These are phyloP conservation scores for Plenodomus biglobosus DNA, from an alignment of 2,329 filamentous ascomycete genomes.

Conservation along the genomic window DNA sequence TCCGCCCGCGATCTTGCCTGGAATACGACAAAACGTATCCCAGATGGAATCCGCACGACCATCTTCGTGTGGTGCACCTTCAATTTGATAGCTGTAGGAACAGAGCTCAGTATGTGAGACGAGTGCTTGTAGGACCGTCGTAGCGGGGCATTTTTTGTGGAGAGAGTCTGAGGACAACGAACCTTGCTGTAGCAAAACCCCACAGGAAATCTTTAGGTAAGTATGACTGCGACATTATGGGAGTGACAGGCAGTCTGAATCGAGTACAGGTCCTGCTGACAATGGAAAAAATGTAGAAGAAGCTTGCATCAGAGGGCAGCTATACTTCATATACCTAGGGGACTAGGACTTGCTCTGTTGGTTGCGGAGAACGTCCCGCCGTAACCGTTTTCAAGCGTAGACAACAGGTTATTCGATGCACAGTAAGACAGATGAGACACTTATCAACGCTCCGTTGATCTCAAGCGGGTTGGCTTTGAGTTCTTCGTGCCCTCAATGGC, in stretches of 20 bases:
- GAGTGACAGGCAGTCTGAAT: slow-evolving; percentile 4
- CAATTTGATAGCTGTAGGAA: slow-evolving; percentile 75
- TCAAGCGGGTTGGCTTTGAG: slow-evolving; percentile 18
- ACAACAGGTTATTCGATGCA: slow-evolving; percentile 28
- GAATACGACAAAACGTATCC: slow-evolving; percentile 82
- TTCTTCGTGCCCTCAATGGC: slow-evolving; percentile 26
- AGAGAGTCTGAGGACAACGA: slow-evolving; percentile 25
- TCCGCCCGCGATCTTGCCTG: slow-evolving; percentile 80
- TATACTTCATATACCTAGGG: slow-evolving; percentile 37
- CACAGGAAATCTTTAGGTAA: slow-evolving; percentile 46
- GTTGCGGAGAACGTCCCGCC: slow-evolving; percentile 42
- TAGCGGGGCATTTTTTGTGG: slow-evolving; percentile 27
- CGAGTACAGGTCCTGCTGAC: slow-evolving; percentile 10
- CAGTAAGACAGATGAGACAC: slow-evolving; percentile 29
- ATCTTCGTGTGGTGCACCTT: slow-evolving; percentile 73
- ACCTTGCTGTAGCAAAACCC: slow-evolving; percentile 49
- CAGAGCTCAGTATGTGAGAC: slow-evolving; percentile 23
- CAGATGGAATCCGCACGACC: slow-evolving; percentile 82
- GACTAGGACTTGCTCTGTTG: slow-evolving; percentile 21
- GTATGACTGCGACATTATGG: slow-evolving; percentile 41
- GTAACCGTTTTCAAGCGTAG: slow-evolving; percentile 38
- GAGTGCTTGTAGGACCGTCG: slow-evolving; percentile 7
- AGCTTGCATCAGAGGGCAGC: slow-evolving; percentile 18
- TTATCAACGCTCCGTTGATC: slow-evolving; percentile 18
- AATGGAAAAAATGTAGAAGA: slow-evolving; percentile 6